Evolutionary conservation across 192 early-diverging fungal genomes (phyloP).

Genomic region (Backusella tarrabulga): DNA sequence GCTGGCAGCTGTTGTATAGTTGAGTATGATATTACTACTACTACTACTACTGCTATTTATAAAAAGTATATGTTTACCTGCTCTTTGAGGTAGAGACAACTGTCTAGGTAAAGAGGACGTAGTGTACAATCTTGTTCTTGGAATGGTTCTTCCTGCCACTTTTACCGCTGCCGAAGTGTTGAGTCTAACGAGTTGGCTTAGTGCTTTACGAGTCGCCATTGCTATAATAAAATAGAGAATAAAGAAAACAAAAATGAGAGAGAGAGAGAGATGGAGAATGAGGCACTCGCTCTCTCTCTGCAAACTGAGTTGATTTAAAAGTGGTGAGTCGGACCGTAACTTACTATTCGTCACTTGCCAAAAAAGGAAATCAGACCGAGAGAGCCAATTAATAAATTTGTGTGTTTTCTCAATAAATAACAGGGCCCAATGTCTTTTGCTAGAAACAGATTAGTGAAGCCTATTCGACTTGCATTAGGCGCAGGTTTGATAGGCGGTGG

Average conservation of each 20-base stretch:
- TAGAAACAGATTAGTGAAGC: neutral
- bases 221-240: neutral
- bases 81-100: neutral
- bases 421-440: neutral
- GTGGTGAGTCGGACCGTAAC: neutral
- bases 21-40: neutral
- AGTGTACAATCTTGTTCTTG: neutral
- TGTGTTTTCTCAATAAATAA: neutral
- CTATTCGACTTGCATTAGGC: neutral
- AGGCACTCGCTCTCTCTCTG: neutral
- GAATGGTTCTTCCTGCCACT: neutral
- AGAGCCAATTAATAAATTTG: neutral
- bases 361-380: neutral
- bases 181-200: neutral
- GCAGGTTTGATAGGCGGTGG: constrained; percentile 19
- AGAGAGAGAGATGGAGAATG: neutral
- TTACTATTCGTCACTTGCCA: neutral
- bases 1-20: neutral
- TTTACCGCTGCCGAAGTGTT: neutral
- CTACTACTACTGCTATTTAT: neutral
- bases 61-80: neutral
- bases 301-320: neutral
- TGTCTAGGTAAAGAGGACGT: neutral
- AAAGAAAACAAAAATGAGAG: neutral
- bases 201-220: neutral